A percentile compares a stretch with the other conserved stretches of the same genome.
phyloP scores from a whole-genome alignment of 2,329 filamentous ascomycete species.

The Dendryphion nanum region DNA sequence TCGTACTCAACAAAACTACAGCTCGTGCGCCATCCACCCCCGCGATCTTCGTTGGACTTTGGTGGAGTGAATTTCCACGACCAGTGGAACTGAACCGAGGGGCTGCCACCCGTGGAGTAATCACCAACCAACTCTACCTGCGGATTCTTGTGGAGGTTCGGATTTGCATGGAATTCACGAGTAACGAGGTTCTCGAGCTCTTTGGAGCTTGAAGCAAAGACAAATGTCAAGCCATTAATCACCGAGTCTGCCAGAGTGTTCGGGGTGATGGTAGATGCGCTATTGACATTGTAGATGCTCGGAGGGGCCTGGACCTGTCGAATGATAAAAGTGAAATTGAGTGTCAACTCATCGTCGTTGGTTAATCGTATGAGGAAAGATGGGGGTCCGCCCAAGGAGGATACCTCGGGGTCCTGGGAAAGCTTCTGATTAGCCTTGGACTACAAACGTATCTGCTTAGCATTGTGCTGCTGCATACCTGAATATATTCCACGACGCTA shows the following conservation, averaged over 20 bases:
- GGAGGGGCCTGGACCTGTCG: conserved; percentile 51
- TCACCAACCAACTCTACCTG: conserved; percentile 96
- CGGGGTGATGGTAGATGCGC: conserved; percentile 51
- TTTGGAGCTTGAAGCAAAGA: conserved; percentile 79
- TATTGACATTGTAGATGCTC: conserved; percentile 40
- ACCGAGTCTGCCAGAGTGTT: conserved; percentile 61
- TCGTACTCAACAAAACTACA: conserved; percentile 99
- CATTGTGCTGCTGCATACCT: too few species aligned
- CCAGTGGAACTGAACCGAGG: conserved; percentile 89
- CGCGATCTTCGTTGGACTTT: conserved; percentile 74
- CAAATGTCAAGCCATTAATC: conserved; percentile 87
- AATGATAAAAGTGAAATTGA: conserved; percentile 89
- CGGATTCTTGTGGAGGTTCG: conserved; percentile 94
- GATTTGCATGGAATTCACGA: conserved; percentile 92
- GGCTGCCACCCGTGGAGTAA: conserved; percentile 77
- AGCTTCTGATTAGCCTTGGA: too few species aligned
- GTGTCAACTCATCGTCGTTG: conserved; percentile 89
- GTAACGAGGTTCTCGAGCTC: conserved; percentile 94
- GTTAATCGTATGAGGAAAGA: conserved; percentile 81
- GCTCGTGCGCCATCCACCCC: conserved; percentile 91
- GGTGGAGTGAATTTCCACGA: conserved; percentile 96
- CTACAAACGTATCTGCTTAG: too few species aligned
- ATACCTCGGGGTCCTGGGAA: conserved; percentile 71
- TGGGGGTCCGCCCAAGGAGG: conserved; percentile 48
- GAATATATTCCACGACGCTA: conserved; percentile 81